Evolutionary conservation across 345 rosid species (phyloP), one percentile per base, ranked within the genome.

Genomic region (Angophora floribunda): DNA sequence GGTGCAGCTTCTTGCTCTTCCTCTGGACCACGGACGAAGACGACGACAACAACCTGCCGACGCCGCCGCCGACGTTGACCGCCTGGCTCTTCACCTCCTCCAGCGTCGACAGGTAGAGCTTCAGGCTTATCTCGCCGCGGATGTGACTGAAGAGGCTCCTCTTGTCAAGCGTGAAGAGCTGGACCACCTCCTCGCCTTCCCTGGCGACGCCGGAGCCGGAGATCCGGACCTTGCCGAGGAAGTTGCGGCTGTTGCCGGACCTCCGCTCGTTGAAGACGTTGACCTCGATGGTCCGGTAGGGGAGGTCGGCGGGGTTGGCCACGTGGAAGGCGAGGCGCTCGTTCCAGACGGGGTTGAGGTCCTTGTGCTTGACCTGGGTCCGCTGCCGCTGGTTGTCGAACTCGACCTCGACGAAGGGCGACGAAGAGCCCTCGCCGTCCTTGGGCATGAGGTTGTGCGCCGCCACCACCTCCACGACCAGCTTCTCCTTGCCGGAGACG

Each of bases 401-500:
- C 92, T 94, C 95, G 11, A 96, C 94, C 87, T 96, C 96, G 3
- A 94, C 98, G 78, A 95, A 96, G 4, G 98, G 94, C 4, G 97
- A 95, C 3, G 97, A 92, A 2, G 98, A 96, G 1, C 98, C 96
- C 91, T 96, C 96, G 4, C 97, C 97, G 36, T 96, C 98, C 91
- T 96, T 96, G 10, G 98, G 96, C 94, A 96, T 95, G 70, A 96
- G 88, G 93, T 95, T 95, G 90, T 94, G 97, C 1, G 98, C 97
- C 9, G 92, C 96, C 24, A 93, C 91, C 50, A 94, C 93, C 90
- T 95, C 97, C 89, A 94, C 97, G 63, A 96, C 95, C 32, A 96
- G 92, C 93, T 93, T 94, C 89, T 94, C 95, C 85, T 92, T 92
- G 32, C 93, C 89, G 85, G 89, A 75, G 14, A 75, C 7, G 49